A percentile compares a stretch with the other conserved stretches of the same genome.
These are phyloP conservation scores for Acer yangbiense DNA, from an alignment of 345 rosid genomes.

Conservation along the genomic window DNA sequence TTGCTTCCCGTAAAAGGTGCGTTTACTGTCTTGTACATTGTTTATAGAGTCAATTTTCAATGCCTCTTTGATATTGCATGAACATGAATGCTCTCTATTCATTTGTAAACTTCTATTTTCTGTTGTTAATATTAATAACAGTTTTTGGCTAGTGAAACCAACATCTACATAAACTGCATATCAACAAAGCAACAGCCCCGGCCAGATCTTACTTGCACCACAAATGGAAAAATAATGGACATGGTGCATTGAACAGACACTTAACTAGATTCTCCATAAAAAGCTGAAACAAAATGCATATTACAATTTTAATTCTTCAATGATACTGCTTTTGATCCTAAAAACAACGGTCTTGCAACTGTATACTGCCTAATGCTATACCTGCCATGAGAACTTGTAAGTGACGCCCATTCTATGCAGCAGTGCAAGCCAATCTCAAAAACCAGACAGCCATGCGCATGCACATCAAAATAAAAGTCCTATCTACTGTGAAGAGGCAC, in stretches of 20 bases:
- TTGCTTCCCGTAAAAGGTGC: too few relatives aligned
- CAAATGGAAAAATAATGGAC: too few relatives aligned
- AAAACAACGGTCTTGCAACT: constrained; percentile 6
- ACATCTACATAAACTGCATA: too few relatives aligned
- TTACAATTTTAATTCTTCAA: neutral
- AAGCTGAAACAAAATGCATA: neutral
- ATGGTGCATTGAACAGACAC: too few relatives aligned
- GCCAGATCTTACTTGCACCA: neutral
- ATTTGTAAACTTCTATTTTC: too few relatives aligned
- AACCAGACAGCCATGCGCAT: constrained; percentile 29
- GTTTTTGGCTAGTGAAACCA: too few relatives aligned
- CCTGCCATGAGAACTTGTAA: neutral
- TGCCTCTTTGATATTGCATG: too few relatives aligned
- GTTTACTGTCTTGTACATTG: too few relatives aligned
- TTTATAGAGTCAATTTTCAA: too few relatives aligned
- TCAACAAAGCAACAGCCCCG: too few relatives aligned
- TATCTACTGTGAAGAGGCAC: neutral
- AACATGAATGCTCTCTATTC: too few relatives aligned
- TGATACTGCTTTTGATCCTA: constrained; percentile 10
- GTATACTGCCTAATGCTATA: constrained; percentile 8
- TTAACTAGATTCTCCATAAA: neutral
- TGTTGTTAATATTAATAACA: too few relatives aligned
- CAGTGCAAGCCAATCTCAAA: constrained; percentile 35
- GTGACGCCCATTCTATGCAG: neutral
- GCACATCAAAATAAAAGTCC: constrained; percentile 15